phyloP scores from a whole-genome alignment of 179 eudicot species.

The Amaranthus tricolor region DNA sequence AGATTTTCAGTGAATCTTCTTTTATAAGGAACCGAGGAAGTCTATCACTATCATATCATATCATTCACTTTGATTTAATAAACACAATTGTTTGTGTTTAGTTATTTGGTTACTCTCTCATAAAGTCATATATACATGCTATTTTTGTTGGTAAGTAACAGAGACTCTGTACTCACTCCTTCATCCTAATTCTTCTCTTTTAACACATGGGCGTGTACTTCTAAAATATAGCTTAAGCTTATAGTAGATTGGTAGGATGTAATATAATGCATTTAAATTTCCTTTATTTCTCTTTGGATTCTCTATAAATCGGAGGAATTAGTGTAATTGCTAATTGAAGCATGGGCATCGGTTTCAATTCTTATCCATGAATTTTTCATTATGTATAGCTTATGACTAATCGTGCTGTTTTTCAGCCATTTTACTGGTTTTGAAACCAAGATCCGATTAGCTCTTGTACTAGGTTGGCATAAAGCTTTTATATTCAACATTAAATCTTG shows the following conservation, averaged over 20 bases:
- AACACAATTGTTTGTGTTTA: no score
- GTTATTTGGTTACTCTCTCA: no score
- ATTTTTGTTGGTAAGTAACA: background rate
- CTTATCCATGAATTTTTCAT: background rate
- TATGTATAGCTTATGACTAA: background rate
- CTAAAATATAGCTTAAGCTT: background rate
- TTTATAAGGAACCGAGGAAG: no score
- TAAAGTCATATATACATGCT: no score
- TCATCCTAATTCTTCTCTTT: background rate
- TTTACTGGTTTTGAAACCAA: constrained; percentile 1
- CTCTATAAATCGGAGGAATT: background rate
- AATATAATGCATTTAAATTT: background rate
- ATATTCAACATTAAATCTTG: background rate
- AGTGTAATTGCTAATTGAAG: background rate
- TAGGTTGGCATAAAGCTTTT: background rate
- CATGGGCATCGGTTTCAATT: background rate
- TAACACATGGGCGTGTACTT: background rate
- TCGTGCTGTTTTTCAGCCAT: background rate
- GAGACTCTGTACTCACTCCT: background rate
- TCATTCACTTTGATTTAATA: no score
- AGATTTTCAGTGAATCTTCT: no score
- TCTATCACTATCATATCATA: no score
- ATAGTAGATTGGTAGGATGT: background rate
- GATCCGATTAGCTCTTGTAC: background rate
- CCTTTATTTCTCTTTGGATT: background rate